Evolutionary conservation across 441 rosid genomes (phyloP), one percentile per base, ranked within the genome.

Genomic region (Adansonia madagascariensis): DNA sequence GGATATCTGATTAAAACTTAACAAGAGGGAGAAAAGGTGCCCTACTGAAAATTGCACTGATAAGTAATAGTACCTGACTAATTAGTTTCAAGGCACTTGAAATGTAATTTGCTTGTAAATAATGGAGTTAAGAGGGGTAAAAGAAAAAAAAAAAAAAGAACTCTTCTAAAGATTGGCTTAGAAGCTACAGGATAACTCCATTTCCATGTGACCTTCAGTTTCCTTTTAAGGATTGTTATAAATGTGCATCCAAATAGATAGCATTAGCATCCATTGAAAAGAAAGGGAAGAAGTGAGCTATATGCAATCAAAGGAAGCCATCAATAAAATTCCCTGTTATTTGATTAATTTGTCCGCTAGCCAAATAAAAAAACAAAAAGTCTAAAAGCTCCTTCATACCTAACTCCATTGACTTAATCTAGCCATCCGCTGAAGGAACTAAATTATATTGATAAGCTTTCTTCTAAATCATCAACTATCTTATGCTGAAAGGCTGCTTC

Each of bases 331-430:
- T 39, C n/a, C 2, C 9, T 6, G 3, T 43, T 74, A 67, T 56
- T 62, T 63, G 71, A 75, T 65, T 31, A 73, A 63, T 55, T 81
- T 20, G 7, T 65, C 41, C 68, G 60, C 65, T 22, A 53, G 10
- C 39, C 52, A 50, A 66, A 80, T 20, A 47, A 46, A 20, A 10
- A 35, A 71, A 60, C 61, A 24, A 61, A 73, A 8, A 67, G 18
- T 17, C 69, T 35, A 31, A 41, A 8, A 76, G 47, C 49, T 75
- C 72, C 64, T 62, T 47, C 75, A 52, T 47, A 41, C 76, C 75
- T 14, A 78, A 68, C 65, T 43, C 67, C 67, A 69, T 59, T 73
- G 65, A 69, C 71, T 63, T 14, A 81, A 77, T 46, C 66, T 44
- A 62, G 77, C 77, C 50, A 72, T 63, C 75, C 39, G 57, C 52